Evolutionary conservation across 2,329 filamentous ascomycete genomes (phyloP).

Genomic region (Zarea fungicola): DNA sequence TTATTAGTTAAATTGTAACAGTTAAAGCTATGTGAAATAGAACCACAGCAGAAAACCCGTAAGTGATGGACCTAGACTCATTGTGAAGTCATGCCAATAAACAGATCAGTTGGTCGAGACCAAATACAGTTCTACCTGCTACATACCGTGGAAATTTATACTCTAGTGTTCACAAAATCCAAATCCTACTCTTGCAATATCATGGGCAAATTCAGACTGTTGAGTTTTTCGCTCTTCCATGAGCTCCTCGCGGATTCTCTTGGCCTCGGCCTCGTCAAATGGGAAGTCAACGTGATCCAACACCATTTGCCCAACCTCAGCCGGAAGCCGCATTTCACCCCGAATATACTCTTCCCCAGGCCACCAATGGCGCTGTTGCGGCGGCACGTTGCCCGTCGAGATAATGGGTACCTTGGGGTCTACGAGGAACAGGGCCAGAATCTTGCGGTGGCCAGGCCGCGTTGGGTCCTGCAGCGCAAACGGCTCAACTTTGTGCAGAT

Average conservation of each 20-base stretch:
- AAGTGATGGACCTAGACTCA: too few species aligned
- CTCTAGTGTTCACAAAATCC: too few species aligned
- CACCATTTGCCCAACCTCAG: background rate
- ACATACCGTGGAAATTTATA: too few species aligned
- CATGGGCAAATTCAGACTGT: too few species aligned
- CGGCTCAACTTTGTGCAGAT: conserved; percentile 46
- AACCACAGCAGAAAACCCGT: too few species aligned
- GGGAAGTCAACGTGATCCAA: background rate
- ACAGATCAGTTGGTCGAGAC: too few species aligned
- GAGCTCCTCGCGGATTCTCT: conserved; percentile 5
- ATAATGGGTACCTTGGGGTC: conserved; percentile 46
- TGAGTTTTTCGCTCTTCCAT: too few species aligned
- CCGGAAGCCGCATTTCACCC: background rate
- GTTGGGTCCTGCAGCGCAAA: conserved; percentile 48
- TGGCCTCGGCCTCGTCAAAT: background rate
- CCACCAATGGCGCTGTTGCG: conserved; percentile 37
- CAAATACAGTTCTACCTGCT: too few species aligned
- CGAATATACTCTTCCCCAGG: background rate
- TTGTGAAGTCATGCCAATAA: too few species aligned
- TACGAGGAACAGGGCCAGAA: conserved; percentile 56
- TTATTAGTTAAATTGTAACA: background rate
- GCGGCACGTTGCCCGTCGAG: conserved; percentile 40
- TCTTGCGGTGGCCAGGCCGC: conserved; percentile 52
- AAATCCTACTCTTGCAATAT: too few species aligned
- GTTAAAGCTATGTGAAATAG: too few species aligned